A percentile compares a stretch with the other conserved stretches of the same genome.
Evolutionary conservation across 108 stramenopile genomes (phyloP).

Genomic region (Discostella pseudostelligera): DNA sequence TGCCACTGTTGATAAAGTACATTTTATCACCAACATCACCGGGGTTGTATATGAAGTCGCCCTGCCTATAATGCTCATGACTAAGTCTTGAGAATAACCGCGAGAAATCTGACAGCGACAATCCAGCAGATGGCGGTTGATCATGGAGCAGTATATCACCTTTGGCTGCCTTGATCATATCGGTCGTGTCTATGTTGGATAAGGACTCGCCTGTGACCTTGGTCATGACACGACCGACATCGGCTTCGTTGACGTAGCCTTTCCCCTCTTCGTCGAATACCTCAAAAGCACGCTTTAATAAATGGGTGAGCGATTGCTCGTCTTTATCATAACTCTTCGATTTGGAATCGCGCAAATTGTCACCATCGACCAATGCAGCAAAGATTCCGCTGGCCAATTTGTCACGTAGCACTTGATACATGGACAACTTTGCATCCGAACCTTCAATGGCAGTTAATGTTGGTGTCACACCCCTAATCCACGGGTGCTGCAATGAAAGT

Average conservation of each 20-base stretch:
- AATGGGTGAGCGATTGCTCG: slow-evolving; percentile 35
- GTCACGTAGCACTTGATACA: slow-evolving; percentile 59
- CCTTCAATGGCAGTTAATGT: slow-evolving; percentile 59
- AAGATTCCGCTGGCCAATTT: slow-evolving; percentile 76
- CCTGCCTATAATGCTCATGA: slow-evolving; percentile 63
- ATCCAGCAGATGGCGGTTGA: slow-evolving; percentile 18
- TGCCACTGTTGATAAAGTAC: slow-evolving; percentile 86
- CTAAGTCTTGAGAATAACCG: slow-evolving; percentile 61
- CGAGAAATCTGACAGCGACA: slow-evolving; percentile 71
- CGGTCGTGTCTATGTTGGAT: slow-evolving; percentile 47
- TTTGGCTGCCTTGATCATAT: slow-evolving; percentile 46
- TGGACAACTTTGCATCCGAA: slow-evolving; percentile 68
- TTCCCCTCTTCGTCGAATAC: slow-evolving; percentile 69
- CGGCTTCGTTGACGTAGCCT: slow-evolving; percentile 64
- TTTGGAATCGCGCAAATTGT: slow-evolving; percentile 5
- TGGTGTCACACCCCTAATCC: slow-evolving; percentile 66
- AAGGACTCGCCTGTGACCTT: slow-evolving; percentile 57
- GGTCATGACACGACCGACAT: slow-evolving; percentile 65
- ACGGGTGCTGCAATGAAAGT: slow-evolving; percentile 57
- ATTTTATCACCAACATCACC: slow-evolving; percentile 74
- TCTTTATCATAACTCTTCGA: slow-evolving; percentile 13
- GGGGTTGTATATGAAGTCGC: slow-evolving; percentile 62
- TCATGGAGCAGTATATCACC: neutral
- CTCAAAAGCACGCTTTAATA: slow-evolving; percentile 71
- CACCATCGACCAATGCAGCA: slow-evolving; percentile 63